Base-by-base conservation (phyloP, 768 basidiomycete genomes). In the Naganishia antarctica region DNA sequence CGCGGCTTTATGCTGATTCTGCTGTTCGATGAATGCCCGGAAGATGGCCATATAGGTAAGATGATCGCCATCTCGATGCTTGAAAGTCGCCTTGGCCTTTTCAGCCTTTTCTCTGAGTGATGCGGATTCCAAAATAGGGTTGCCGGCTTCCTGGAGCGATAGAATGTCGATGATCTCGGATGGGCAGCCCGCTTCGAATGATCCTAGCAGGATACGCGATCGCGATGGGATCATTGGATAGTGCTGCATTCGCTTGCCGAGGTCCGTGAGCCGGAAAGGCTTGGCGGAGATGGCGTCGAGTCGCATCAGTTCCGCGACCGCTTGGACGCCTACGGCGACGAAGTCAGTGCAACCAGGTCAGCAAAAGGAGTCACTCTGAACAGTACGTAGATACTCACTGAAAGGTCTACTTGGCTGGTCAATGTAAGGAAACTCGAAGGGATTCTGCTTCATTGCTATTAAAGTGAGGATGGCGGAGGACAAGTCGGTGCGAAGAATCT, bases 161-260 rank as follows among this genome's bases (percentile, higher is more conserved):
- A 97, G 80, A 70, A 98, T 87, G 70, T 88, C 85, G 69, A 97
- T 80, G 41, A 94, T 81, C 76, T 94, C 91, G 18, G 80, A 72
- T 0, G 87, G 84, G 79, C 91, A 97, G 1, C 82, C 83, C 60
- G 86, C 79, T 21, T 83, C 82, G 71, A 84, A 83, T 0, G 94
- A 89, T 15, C 88, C 87, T 60, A 98, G 80, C 32, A 98, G 78
- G 44, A 87, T 83, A 31, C 90, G 85, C 0, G 92, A 85, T 61
- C 86, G 83, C 32, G 84, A 79, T 0, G 94, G 91, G 69, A 97
- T 91, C n/a, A 96, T 83, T 2, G 96, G 96, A 73, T 93, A 90
- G n/a, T 80, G 72, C 3, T 91, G 87, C 89, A 99, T 97, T 66
- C 85, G 80, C 4, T 85, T 83, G 1, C 96, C 96, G 4, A 88